Evolutionary conservation across 2,329 filamentous ascomycete genomes (phyloP), one percentile per base, ranked within the genome.

Genomic region (Colletotrichum lentis): DNA sequence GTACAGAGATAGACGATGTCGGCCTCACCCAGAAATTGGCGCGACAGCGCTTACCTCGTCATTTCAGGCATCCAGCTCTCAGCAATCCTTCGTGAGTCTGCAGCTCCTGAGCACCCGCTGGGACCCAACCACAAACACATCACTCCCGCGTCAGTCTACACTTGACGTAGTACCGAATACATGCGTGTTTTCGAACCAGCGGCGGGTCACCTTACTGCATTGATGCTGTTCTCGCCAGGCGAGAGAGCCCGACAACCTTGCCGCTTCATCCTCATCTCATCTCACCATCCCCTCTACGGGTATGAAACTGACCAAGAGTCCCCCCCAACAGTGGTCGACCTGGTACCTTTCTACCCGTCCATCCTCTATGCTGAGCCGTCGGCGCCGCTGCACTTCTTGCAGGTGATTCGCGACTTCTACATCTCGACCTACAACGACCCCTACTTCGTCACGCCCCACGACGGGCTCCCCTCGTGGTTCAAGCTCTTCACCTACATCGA

Each of bases 311-410:
- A 71, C 53, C 3, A n/a, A 27, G 3, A 8, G 27, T 31, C 8
- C 20, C 22, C 6, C 54, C 49, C n/a, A n/a, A 6, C 64, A 88
- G 86, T 81, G 71, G 80, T 87, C 53, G 86, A 88, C 72, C 81
- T 85, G 55, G 81, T 86, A 43, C 79, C 81, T 39, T 80, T 86
- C 71, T 88, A 87, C 74, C 86, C 86, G 1, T 66, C 73, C 2
- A 77, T 75, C 57, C 79, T 87, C 53, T 85, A 81, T 76, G 73
- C 76, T 3, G 67, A 78, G 0, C 73, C 79, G 0, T 77, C 74
- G 5, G 74, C 81, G 0, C 85, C 85, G 0, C 76, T 88, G 7
- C 81, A 85, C 74, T 78, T 82, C 70, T 77, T 87, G 53, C 75
- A 80, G 70, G 64, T 76, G 43, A 73, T 87, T 65, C 82, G 84